These are phyloP conservation scores for Mycosphaerella arachidis DNA, from an alignment of 2,329 filamentous ascomycete species.

Conservation along the genomic window DNA sequence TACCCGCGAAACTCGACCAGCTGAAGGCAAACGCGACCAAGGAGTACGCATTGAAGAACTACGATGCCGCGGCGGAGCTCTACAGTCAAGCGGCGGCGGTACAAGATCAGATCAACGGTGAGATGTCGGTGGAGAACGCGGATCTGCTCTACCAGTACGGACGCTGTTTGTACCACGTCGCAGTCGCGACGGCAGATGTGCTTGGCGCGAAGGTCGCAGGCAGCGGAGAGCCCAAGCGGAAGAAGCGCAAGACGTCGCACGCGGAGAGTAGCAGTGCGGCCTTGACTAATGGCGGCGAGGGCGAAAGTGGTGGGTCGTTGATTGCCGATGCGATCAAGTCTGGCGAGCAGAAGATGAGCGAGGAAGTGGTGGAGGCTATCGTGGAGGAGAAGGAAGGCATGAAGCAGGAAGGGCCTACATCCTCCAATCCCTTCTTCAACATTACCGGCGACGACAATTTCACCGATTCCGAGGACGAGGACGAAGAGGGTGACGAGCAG, in stretches of 20 bases:
- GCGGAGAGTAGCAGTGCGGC: slow-evolving; percentile 24
- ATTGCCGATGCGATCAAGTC: slow-evolving; percentile 31
- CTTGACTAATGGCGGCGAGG: slow-evolving; percentile 30
- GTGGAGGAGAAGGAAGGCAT: slow-evolving; percentile 45
- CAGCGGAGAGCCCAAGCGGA: slow-evolving; percentile 52
- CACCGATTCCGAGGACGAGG: slow-evolving; percentile 67
- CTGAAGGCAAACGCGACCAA: slow-evolving; percentile 75
- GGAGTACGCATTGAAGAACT: slow-evolving; percentile 86
- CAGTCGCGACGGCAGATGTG: slow-evolving; percentile 90
- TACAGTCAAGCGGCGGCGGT: slow-evolving; percentile 86
- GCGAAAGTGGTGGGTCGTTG: slow-evolving; percentile 25
- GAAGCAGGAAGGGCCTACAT: slow-evolving; percentile 38
- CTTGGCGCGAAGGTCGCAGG: slow-evolving; percentile 73
- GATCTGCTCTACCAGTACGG: slow-evolving; percentile 94
- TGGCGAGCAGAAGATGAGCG: slow-evolving; percentile 38
- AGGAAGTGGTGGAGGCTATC: slow-evolving; percentile 37
- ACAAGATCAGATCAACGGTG: slow-evolving; percentile 86
- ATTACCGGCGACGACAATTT: slow-evolving; percentile 94
- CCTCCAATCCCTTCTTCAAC: slow-evolving; percentile 78
- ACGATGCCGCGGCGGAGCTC: slow-evolving; percentile 76
- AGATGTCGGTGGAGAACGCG: slow-evolving; percentile 84
- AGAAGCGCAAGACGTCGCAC: slow-evolving; percentile 36
- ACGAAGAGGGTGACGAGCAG: slow-evolving; percentile 39
- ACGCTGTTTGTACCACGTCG: slow-evolving; percentile 87
- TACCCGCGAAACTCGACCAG: slow-evolving; percentile 49